Base-by-base conservation (phyloP, 108 stramenopile species). In the Fistulifera solaris region DNA sequence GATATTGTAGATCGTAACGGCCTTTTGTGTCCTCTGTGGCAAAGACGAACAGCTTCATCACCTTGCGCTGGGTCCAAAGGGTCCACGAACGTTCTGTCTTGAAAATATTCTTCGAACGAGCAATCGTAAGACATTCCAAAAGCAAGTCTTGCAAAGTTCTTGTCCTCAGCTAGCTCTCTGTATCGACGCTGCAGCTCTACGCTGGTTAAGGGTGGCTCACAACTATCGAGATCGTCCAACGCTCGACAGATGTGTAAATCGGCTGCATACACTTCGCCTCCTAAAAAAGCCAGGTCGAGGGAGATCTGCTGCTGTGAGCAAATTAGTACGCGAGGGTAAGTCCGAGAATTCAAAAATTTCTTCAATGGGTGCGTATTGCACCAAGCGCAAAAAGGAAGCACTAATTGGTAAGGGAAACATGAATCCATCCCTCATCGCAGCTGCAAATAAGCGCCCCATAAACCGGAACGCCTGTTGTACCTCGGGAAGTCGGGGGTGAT, bases 261-360 rank as follows among this genome's bases (percentile, higher is more conserved):
- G 11, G 69, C 59, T 35, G 71, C 76, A 47, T 56, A 68, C 24
- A 77, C 48, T 46, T 77, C 76, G 28, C 76, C 76, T 21, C 76
- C 71, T 38, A 72, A 24, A 61, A 77, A 77, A 28, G n/a, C 76
- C 76, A 7, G 76, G 70, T 43, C 76, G 63, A 21, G 76, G 76
- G n/a, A 77, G 63, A 43, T 77, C 76, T 1, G 26, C n/a, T 8
- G 55, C 63, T 7, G 55, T 58, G n/a, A 59, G 27, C 19, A 67
- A 17, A 18, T 13, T 27, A 44, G 28, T 26, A 27, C 27, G 53
- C 27, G 40, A 50, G 23, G 17, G 14, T 45, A 35, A 3, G 13
- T 52, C 19, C 16, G 24, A 38, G 22, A 49, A 21, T 61, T 63
- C 59, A 24, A 59, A 46, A 13, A 39, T 35, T 27, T 28, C 38